Conservation (phyloP, 1,284 basidiomycete species). For the Cerrena zonata region DNA sequence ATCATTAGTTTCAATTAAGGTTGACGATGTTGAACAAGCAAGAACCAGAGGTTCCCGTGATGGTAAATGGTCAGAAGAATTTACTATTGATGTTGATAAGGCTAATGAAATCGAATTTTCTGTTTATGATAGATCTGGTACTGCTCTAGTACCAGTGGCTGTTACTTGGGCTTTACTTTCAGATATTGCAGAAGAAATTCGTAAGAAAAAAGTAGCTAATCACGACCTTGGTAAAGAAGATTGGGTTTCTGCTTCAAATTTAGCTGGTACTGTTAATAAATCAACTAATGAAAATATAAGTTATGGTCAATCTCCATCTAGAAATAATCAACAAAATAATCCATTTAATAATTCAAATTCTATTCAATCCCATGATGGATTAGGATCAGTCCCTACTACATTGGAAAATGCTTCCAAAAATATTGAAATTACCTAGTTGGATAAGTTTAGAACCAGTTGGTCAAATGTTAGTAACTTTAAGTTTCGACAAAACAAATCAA, state of each 20-base stretch:
- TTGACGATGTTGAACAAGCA: constrained; percentile 91
- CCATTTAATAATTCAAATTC: no score
- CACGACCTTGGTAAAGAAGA: constrained; percentile 80
- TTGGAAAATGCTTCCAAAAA: no score
- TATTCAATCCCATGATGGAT: no score
- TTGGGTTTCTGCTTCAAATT: constrained; percentile 96
- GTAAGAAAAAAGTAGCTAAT: constrained; percentile 88
- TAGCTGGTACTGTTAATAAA: no score
- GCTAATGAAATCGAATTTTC: constrained; percentile 98
- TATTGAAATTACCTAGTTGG: no score
- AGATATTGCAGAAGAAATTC: constrained; percentile 93
- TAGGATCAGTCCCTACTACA: no score
- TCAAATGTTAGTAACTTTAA: constrained; percentile 77
- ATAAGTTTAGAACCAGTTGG: constrained; percentile 99
- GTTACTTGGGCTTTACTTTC: constrained; percentile 95
- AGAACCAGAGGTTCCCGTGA: constrained; percentile 89
- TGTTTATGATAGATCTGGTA: constrained; percentile 87
- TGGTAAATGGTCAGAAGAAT: constrained; percentile 96
- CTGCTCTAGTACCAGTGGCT: constrained; percentile 86
- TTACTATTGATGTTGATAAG: constrained; percentile 94
- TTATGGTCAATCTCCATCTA: constrained; percentile 82
- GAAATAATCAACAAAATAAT: no score
- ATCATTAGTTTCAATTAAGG: constrained; percentile 89
- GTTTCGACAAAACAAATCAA: constrained; percentile 94
- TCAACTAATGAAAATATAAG: no score